These are phyloP conservation scores for Populus ilicifolia DNA, from an alignment of 345 rosid genomes.

Conservation along the genomic window DNA sequence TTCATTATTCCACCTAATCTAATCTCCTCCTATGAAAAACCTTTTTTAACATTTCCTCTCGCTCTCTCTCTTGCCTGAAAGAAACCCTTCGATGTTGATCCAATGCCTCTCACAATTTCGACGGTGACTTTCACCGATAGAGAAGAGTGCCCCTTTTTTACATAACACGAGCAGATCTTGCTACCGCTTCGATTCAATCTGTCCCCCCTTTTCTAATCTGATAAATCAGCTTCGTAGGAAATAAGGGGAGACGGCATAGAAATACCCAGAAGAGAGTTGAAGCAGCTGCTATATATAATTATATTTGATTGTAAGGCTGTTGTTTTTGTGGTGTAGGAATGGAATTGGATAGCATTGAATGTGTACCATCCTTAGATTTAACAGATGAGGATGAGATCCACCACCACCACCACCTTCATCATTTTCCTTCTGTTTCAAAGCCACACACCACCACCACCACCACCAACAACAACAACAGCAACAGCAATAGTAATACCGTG, in stretches of 20 bases:
- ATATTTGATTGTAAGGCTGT: not conserved
- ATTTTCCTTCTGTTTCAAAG: conserved; percentile 26
- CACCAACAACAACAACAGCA: not conserved
- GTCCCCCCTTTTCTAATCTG: not conserved
- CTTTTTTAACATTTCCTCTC: not conserved
- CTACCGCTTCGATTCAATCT: conserved; percentile 7
- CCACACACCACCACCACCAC: conserved; percentile 5
- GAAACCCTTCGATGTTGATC: conserved; percentile 33
- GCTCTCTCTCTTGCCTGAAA: conserved; percentile 10
- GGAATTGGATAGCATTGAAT: conserved; percentile 25
- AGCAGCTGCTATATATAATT: not conserved
- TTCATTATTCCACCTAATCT: conserved; percentile 27
- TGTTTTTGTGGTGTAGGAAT: conserved; percentile 16
- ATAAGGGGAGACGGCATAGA: conserved; percentile 1
- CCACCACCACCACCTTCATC: conserved; percentile 16
- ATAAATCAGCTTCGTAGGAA: not conserved
- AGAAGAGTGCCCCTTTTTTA: conserved; percentile 14
- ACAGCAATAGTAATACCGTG: conserved; percentile 7
- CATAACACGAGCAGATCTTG: not conserved
- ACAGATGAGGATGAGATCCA: conserved; percentile 31
- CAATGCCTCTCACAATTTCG: conserved; percentile 18
- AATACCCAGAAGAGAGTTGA: conserved; percentile 16
- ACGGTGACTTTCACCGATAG: conserved; percentile 16
- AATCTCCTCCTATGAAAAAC: not conserved
- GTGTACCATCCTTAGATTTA: conserved; percentile 23